phyloP scores from a whole-genome alignment of 2,329 filamentous ascomycete genomes.

The Botryotinia calthae region DNA sequence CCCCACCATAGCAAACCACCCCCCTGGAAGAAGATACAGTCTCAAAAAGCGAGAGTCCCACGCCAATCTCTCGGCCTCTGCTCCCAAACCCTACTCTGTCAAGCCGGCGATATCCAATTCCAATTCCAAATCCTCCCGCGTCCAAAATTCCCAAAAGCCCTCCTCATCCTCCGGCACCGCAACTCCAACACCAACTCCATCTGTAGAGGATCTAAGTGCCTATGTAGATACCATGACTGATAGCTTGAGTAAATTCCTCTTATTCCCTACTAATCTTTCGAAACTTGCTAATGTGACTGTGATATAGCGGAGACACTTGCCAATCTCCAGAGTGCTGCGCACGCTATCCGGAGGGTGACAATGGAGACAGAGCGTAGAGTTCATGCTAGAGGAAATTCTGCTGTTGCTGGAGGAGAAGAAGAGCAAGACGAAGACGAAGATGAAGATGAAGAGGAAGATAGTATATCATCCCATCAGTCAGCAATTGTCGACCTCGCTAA shows the following conservation, averaged over 20 bases:
- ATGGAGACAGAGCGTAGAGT: neutral
- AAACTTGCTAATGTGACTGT: neutral
- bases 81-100: neutral
- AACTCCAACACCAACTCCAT: neutral
- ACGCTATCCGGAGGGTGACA: accelerated
- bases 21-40: accelerated
- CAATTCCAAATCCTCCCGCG: neutral
- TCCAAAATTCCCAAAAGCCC: neutral
- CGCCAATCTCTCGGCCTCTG: neutral
- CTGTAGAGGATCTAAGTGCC: neutral
- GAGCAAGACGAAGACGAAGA: neutral
- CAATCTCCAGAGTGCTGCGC: neutral
- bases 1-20: accelerated
- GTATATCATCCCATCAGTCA: neutral
- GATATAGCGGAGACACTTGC: neutral
- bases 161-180: neutral
- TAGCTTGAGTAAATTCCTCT: neutral
- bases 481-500: neutral
- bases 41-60: neutral
- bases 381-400: neutral
- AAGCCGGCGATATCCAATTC: too few species aligned
- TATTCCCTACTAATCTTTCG: accelerated
- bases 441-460: neutral
- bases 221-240: neutral
- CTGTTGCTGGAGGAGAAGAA: neutral